Evolutionary conservation across 2,329 filamentous ascomycete genomes (phyloP).

Genomic region (Ambrosiella xylebori): DNA sequence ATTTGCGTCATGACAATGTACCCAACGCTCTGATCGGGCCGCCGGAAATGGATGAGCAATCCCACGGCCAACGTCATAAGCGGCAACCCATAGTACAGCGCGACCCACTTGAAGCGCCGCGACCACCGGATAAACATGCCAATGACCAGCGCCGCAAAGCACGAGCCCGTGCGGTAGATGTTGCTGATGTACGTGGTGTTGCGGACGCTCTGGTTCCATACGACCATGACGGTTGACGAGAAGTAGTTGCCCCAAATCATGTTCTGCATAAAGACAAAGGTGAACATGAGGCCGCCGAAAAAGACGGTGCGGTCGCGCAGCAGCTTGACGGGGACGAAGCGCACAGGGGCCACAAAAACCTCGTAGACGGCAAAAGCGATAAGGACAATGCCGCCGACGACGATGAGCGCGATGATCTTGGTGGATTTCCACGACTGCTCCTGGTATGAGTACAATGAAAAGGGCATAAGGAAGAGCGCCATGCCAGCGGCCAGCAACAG

Average conservation of each 20-base stretch:
- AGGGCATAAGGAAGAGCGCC: not conserved
- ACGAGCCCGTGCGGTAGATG: not conserved
- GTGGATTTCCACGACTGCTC: not conserved
- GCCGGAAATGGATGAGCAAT: not conserved
- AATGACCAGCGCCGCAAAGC: not conserved
- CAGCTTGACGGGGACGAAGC: not conserved
- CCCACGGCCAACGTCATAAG: not conserved
- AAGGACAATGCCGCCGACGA: not conserved
- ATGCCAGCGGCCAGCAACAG: not conserved
- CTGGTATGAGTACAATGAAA: not conserved
- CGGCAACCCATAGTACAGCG: not conserved
- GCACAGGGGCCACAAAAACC: not conserved
- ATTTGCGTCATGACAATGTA: not conserved
- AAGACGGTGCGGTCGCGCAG: not conserved
- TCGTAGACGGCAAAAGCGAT: not conserved
- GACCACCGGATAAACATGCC: not conserved
- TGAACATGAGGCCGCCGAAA: not conserved
- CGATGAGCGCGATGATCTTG: not conserved
- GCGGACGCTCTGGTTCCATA: not conserved
- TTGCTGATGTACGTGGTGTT: not conserved
- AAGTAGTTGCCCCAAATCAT: not conserved
- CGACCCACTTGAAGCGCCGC: not conserved
- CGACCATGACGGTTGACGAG: not conserved
- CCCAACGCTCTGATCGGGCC: not conserved
- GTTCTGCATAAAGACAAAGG: not conserved